A percentile compares a stretch with the other conserved stretches of the same genome.
phyloP scores from a whole-genome alignment of 2,329 filamentous ascomycete genomes.

The Verticillium klebahnii region DNA sequence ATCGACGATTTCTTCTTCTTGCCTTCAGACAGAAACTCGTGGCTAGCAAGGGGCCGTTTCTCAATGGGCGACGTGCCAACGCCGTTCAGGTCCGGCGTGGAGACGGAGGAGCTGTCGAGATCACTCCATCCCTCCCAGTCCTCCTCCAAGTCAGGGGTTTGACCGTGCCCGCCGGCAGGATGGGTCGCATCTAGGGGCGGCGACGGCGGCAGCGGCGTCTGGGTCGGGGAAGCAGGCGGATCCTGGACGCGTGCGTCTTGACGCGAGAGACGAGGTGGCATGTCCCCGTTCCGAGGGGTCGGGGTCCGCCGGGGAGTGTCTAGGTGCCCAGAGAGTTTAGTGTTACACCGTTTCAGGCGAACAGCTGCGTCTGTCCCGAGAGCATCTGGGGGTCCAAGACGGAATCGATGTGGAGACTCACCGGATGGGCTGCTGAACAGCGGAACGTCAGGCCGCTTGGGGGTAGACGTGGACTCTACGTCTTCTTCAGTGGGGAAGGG shows the following conservation, averaged over 20 bases:
- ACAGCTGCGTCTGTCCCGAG: too few relatives aligned
- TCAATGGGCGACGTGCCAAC: neutral
- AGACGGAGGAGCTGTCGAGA: neutral
- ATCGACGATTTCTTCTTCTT: neutral
- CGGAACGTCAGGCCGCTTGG: neutral
- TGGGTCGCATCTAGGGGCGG: too few relatives aligned
- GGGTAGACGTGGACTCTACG: neutral
- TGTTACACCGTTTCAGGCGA: too few relatives aligned
- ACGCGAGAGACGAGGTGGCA: neutral
- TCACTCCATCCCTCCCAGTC: neutral
- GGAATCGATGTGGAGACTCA: neutral
- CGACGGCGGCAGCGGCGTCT: too few relatives aligned
- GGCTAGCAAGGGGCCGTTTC: neutral
- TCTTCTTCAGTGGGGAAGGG: neutral
- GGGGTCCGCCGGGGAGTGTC: neutral
- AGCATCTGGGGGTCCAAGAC: too few relatives aligned
- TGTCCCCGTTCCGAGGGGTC: neutral
- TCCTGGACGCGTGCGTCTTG: neutral
- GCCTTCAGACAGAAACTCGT: too few relatives aligned
- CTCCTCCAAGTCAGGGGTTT: neutral
- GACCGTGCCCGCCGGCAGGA: too few relatives aligned
- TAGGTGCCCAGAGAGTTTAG: neutral
- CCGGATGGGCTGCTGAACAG: neutral
- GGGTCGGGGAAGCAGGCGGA: too few relatives aligned
- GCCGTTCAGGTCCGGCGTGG: neutral